Base-by-base conservation (phyloP, 345 rosid species). In the Syzygium aromaticum region DNA sequence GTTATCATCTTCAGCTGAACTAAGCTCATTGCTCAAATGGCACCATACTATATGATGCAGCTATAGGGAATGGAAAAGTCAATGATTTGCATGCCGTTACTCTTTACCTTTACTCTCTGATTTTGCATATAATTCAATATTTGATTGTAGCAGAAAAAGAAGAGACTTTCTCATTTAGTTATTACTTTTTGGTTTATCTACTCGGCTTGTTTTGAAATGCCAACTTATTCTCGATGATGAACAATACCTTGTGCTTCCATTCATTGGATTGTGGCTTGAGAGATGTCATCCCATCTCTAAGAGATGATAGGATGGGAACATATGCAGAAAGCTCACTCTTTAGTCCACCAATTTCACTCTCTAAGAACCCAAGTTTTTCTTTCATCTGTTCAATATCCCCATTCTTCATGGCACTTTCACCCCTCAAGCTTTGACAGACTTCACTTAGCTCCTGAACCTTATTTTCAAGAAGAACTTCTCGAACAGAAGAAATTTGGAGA, bases 391-490 rank as follows among this genome's bases (percentile, higher is more conserved):
- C 92, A 25, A 93, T 90, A 91, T 93, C 92, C 54, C 25, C 86
- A 43, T 89, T 91, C 86, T 93, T 94, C 43, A 88, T 64, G 77
- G 88, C 88, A 86, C 78, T 64, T 91, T 89, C 93, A 46, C 86
- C 93, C 90, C 93, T 92, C 85, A 98, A 94, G 89, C 86, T 92
- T 90, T 90, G 93, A 77, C 94, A 92, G 85, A 91, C 89, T 85
- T 89, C 92, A 86, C 88, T 86, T 87, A 96, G 94, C 89, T 93
- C 94, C 4, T 89, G 87, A 89, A 95, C 92, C 90, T 92, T 93
- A 86, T 90, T 91, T 88, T 95, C 92, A 87, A 97, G 98, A 22
- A 96, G 92, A 90, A 95, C 91, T 92, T 96, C 98, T 43, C 91
- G 94, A 84, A 94, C 85, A 8, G 94, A 89, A 83, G 99, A 95